These are phyloP conservation scores for Bruguiera hainesii DNA, from an alignment of 441 rosid species.

Conservation along the genomic window DNA sequence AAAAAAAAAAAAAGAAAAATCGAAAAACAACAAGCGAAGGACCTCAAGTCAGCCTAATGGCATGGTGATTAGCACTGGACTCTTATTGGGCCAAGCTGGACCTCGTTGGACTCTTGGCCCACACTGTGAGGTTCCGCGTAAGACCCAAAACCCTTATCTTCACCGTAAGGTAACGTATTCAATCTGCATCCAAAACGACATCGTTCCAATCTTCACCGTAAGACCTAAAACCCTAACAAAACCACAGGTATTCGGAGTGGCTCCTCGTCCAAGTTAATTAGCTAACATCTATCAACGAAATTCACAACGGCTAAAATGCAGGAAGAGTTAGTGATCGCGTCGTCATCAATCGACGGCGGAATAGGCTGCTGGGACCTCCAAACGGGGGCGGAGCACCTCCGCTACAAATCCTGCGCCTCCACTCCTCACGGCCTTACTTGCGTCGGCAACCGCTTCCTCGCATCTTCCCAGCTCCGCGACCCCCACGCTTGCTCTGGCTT, in stretches of 20 bases:
- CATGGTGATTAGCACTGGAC: too few relatives aligned
- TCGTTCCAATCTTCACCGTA: background rate
- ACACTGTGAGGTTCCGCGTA: too few relatives aligned
- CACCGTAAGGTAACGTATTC: background rate
- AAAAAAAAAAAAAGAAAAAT: too few relatives aligned
- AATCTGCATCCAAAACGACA: background rate
- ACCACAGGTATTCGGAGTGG: background rate
- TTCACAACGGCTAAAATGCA: conserved; percentile 1
- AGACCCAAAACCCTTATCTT: too few relatives aligned
- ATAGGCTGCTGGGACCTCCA: conserved; percentile 78
- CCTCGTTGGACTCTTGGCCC: too few relatives aligned
- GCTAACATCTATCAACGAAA: background rate
- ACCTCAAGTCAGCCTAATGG: too few relatives aligned
- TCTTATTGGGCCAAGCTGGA: too few relatives aligned
- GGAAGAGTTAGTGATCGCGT: conserved; percentile 52
- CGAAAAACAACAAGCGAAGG: too few relatives aligned
- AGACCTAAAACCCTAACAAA: conserved; percentile 26
- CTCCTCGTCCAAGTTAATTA: background rate
- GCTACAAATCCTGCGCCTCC: conserved; percentile 65
- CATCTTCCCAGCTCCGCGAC: conserved; percentile 68
- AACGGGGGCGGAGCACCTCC: conserved; percentile 62
- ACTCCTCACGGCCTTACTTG: conserved; percentile 62
- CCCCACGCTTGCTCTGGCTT: conserved; percentile 55
- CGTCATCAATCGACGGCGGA: conserved; percentile 66
- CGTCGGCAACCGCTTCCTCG: conserved; percentile 61